Percentiles rank a stretch among this genome's conserved stretches.
phyloP scores from a whole-genome alignment of 192 early-diverging fungal species.

The Paraglomus occultum region DNA sequence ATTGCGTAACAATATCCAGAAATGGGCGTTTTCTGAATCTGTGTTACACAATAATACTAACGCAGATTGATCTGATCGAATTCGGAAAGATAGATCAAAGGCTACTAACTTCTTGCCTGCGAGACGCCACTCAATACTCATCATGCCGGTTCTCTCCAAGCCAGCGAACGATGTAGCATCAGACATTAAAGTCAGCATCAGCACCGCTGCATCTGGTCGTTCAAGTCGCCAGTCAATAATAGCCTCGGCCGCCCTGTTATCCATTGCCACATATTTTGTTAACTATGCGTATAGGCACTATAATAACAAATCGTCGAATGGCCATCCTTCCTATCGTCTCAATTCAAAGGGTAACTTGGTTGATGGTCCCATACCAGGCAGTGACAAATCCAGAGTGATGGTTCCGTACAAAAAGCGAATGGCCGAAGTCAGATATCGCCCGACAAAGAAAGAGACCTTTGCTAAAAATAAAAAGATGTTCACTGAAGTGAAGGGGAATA shows the following conservation, averaged over 20 bases:
- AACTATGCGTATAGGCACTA: slow-evolving; percentile 15
- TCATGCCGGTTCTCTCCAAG: too few relatives aligned
- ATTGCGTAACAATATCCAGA: too few relatives aligned
- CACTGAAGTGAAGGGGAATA: slow-evolving; percentile 30
- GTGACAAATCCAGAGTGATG: slow-evolving; percentile 15
- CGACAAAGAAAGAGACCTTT: slow-evolving; percentile 39
- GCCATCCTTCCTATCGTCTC: not conserved
- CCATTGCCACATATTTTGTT: slow-evolving; percentile 14
- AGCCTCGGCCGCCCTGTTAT: slow-evolving; percentile 26
- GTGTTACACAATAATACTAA: too few relatives aligned
- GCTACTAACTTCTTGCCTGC: too few relatives aligned
- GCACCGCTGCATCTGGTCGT: too few relatives aligned
- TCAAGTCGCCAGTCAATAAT: too few relatives aligned
- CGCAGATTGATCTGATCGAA: too few relatives aligned
- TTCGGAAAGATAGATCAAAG: too few relatives aligned
- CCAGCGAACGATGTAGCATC: too few relatives aligned
- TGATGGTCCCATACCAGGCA: slow-evolving; percentile 17
- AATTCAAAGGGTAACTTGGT: not conserved
- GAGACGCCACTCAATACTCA: too few relatives aligned
- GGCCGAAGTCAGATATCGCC: slow-evolving; percentile 17
- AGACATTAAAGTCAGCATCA: too few relatives aligned
- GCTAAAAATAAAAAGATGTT: slow-evolving; percentile 46
- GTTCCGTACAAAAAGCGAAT: slow-evolving; percentile 27
- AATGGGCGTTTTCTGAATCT: too few relatives aligned
- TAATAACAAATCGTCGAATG: not conserved